Conservation (phyloP, 306 rosid species). For the Elaeagnus macrophylla region DNA sequence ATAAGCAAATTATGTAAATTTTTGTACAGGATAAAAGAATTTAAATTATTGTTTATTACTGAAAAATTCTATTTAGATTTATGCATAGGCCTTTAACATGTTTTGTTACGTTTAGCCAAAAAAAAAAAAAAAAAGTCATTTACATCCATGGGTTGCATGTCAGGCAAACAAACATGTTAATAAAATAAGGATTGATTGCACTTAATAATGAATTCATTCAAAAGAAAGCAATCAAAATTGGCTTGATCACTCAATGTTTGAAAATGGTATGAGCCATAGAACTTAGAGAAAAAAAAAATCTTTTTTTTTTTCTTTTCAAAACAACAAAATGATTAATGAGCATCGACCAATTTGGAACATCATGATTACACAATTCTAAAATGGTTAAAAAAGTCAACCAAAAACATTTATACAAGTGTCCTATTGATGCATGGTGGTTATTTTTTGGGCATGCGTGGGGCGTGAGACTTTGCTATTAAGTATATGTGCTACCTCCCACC, state of each 20-base stretch:
- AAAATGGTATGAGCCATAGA: conserved; percentile 22
- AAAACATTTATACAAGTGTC: conserved; percentile 15
- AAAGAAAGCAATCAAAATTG: conserved; percentile 23
- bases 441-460: conserved; percentile 31
- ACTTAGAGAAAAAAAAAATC: conserved; percentile 30
- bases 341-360: conserved; percentile 44
- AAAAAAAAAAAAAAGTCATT: too few species aligned
- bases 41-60: too few species aligned
- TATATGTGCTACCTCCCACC: conserved; percentile 10
- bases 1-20: too few species aligned
- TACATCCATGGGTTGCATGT: too few species aligned
- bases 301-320: conserved; percentile 29
- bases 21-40: too few species aligned
- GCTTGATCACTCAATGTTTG: conserved; percentile 27
- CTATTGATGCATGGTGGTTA: conserved; percentile 9
- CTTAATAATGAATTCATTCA: too few species aligned
- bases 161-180: too few species aligned
- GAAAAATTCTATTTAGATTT: too few species aligned
- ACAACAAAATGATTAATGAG: conserved; percentile 63
- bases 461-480: conserved; percentile 36
- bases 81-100: too few species aligned
- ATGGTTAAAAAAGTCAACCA: background rate
- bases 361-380: conserved; percentile 50
- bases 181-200: too few species aligned
- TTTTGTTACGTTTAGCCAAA: too few species aligned